Evolutionary conservation across 23 red algal species (phyloP).

Genomic region (Agarophyton chilense): DNA sequence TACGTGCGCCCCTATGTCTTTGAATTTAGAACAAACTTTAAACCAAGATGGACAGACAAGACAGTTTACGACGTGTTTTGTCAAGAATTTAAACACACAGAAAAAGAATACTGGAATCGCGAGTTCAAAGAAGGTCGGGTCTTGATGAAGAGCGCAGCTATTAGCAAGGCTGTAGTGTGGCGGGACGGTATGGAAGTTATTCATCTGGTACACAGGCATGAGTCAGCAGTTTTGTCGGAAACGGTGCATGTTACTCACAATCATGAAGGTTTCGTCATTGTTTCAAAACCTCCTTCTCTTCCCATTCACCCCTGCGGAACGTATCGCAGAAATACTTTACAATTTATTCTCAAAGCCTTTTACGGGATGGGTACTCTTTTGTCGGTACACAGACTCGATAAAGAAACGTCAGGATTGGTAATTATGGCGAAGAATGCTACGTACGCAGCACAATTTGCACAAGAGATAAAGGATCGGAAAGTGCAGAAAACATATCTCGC

Average conservation of each 20-base stretch:
- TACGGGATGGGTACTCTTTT: constrained; percentile 32
- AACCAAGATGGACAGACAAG: constrained; percentile 72
- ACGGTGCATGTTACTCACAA: constrained; percentile 54
- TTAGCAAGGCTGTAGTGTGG: neutral
- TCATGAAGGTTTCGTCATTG: constrained; percentile 58
- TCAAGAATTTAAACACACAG: constrained; percentile 74
- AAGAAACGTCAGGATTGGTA: constrained; percentile 87
- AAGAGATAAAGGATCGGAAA: constrained; percentile 57
- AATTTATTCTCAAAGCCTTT: constrained; percentile 58
- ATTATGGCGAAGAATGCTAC: constrained; percentile 77
- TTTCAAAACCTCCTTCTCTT: constrained; percentile 86
- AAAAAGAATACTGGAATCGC: constrained; percentile 72
- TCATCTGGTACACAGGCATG: constrained; percentile 87
- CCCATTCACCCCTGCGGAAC: constrained; percentile 88
- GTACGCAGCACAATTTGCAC: constrained; percentile 54
- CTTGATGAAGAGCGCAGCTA: constrained; percentile 29
- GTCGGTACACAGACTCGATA: constrained; percentile 82
- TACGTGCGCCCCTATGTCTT: constrained; percentile 69
- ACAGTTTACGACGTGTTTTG: constrained; percentile 72
- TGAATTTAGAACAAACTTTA: constrained; percentile 76
- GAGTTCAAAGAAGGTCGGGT: constrained; percentile 76
- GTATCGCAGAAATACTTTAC: constrained; percentile 64
- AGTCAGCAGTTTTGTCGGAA: constrained; percentile 57
- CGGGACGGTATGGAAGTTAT: constrained; percentile 68
- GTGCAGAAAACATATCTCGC: constrained; percentile 82